These are phyloP conservation scores for Graphium sp. DNA, from an alignment of 2,329 filamentous ascomycete species.

Conservation along the genomic window DNA sequence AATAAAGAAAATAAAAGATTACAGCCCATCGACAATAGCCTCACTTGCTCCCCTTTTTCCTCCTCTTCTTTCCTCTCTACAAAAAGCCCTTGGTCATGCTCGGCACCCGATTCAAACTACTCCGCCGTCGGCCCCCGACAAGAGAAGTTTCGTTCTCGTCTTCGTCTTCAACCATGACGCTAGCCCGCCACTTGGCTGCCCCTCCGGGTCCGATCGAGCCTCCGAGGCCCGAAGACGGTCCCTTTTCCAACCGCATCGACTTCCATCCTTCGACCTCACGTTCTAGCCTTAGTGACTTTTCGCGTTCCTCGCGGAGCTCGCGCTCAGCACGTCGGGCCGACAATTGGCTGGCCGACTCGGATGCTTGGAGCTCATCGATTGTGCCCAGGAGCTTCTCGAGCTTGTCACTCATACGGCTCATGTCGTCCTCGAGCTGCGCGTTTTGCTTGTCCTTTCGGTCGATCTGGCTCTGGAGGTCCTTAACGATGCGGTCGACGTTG, in stretches of 20 bases:
- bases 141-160: constrained; percentile 21
- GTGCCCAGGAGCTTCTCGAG: constrained; percentile 75
- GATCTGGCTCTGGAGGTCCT: constrained; percentile 82
- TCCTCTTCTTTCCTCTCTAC: constrained; percentile 14
- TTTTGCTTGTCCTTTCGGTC: constrained; percentile 87
- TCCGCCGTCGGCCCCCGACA: constrained; percentile 48
- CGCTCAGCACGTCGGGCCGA: constrained; percentile 73
- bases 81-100: constrained; percentile 70
- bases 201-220: constrained; percentile 12
- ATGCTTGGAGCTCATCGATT: constrained; percentile 86
- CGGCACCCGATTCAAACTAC: constrained; percentile 42
- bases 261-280: constrained; percentile 78
- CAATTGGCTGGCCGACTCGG: constrained; percentile 68
- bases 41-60: neutral
- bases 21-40: neutral
- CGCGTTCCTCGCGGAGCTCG: constrained; percentile 75
- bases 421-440: constrained; percentile 63
- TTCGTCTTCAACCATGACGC: constrained; percentile 18
- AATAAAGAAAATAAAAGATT: constrained; percentile 1
- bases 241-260: constrained; percentile 52
- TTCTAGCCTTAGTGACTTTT: constrained; percentile 68
- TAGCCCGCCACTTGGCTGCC: constrained; percentile 26
- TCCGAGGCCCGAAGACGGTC: constrained; percentile 15
- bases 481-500: constrained; percentile 85
- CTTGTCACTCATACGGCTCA: constrained; percentile 75